These are phyloP conservation scores for Amanita thiersii DNA, from an alignment of 768 basidiomycete species.

Conservation along the genomic window DNA sequence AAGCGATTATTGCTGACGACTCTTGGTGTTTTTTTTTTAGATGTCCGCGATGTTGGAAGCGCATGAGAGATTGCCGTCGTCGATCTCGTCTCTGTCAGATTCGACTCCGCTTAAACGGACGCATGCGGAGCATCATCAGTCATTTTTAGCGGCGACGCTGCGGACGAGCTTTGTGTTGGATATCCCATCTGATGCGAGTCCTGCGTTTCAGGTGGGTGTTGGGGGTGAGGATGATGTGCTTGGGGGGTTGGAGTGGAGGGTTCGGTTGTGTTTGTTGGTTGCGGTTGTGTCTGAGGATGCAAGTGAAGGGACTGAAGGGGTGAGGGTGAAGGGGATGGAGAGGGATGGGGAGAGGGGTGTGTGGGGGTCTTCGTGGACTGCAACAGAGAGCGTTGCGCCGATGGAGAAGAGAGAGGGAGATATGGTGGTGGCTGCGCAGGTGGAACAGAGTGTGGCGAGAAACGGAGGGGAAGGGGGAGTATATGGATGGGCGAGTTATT, in stretches of 20 bases:
- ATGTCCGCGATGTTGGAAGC: conserved; percentile 86
- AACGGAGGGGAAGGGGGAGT: neutral
- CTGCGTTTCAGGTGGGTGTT: conserved; percentile 68
- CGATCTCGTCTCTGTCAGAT: conserved; percentile 38
- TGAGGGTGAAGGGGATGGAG: conserved; percentile 42
- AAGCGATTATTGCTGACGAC: conserved; percentile 13
- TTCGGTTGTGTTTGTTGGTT: conserved; percentile 81
- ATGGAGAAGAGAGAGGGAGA: conserved; percentile 36
- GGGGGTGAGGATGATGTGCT: conserved; percentile 20
- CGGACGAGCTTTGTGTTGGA: conserved; percentile 85
- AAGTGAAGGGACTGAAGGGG: conserved; percentile 38
- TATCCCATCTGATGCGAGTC: conserved; percentile 88
- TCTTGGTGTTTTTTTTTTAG: conserved; percentile 25
- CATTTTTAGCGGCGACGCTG: conserved; percentile 61
- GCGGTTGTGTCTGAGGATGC: conserved; percentile 48
- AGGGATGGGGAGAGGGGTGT: conserved; percentile 55
- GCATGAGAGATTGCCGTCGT: conserved; percentile 72
- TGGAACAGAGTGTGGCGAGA: conserved; percentile 7
- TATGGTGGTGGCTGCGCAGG: conserved; percentile 13
- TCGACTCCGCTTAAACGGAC: conserved; percentile 56
- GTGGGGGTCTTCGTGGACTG: conserved; percentile 67
- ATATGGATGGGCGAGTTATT: conserved; percentile 27
- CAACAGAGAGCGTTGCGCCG: conserved; percentile 49
- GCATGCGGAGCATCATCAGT: conserved; percentile 81
- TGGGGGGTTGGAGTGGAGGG: conserved; percentile 89